phyloP scores from a whole-genome alignment of 2,329 filamentous ascomycete species.

The Trichoderma koningii region DNA sequence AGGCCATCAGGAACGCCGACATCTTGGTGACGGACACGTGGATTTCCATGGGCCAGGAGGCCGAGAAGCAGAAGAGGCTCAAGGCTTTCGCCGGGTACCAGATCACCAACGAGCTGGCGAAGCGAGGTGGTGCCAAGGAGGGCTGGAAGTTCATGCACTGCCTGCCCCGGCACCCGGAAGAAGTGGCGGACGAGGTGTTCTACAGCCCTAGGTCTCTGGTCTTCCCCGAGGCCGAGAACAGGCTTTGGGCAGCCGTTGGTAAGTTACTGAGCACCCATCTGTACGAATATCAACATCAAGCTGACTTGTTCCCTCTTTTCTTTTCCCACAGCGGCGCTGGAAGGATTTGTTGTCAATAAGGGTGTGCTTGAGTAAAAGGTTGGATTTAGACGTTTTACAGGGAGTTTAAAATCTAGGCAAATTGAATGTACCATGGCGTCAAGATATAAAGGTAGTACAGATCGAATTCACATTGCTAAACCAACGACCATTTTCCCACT shows the following conservation, averaged over 20 bases:
- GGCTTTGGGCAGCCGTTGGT: slow-evolving; percentile 85
- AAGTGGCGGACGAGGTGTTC: slow-evolving; percentile 93
- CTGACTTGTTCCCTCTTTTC: slow-evolving; percentile 28
- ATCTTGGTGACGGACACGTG: slow-evolving; percentile 95
- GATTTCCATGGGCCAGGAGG: slow-evolving; percentile 98
- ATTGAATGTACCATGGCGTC: slow-evolving; percentile 4
- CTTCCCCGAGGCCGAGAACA: slow-evolving; percentile 92
- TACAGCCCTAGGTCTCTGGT: slow-evolving; percentile 84
- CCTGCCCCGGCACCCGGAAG: slow-evolving; percentile 85
- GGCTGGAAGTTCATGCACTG: slow-evolving; percentile 99
- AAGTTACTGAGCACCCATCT: slow-evolving; percentile 40
- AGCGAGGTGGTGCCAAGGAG: slow-evolving; percentile 80
- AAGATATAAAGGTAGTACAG: neutral
- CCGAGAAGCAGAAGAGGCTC: slow-evolving; percentile 74
- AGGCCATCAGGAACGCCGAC: slow-evolving; percentile 82
- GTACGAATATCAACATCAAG: neutral
- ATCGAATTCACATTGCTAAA: slow-evolving; percentile 28
- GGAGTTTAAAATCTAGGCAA: slow-evolving; percentile 9
- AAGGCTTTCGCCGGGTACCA: slow-evolving; percentile 88
- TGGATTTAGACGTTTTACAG: slow-evolving; percentile 3
- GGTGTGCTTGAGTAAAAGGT: slow-evolving; percentile 62
- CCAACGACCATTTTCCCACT: slow-evolving; percentile 26
- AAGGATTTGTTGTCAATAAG: slow-evolving; percentile 93
- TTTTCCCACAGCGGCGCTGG: slow-evolving; percentile 62
- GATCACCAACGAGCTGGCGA: slow-evolving; percentile 82